Evolutionary conservation across 2,329 filamentous ascomycete species (phyloP), one percentile per base, ranked within the genome.

Genomic region (Penicillium sp.): DNA sequence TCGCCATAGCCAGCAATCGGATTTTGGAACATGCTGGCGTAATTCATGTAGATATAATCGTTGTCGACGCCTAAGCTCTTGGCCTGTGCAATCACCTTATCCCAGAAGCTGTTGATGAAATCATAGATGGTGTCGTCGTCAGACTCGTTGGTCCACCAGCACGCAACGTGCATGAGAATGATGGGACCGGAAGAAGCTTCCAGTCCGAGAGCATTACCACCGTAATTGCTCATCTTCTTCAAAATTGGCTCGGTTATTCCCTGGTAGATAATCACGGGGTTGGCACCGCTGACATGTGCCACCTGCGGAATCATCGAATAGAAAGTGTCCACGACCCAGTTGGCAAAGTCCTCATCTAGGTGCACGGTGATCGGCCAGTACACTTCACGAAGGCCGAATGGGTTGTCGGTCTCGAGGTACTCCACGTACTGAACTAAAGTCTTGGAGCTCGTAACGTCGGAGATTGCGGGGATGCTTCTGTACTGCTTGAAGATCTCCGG

Each of bases 41-140:
- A 78, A 58, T 79, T 79, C 70, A 78, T 74, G 56, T 78, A 79
- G 22, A 76, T 55, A 50, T 67, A 79, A 28, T 64, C 50, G 11
- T 65, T 56, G 28, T 56, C 53, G 5, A 74, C 30, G 0, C 66
- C 67, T 31, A 59, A 55, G 48, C 53, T 50, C 55, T 69, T 58
- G 50, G 68, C 64, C 57, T 64, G 48, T 49, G 63, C 55, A 40
- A 61, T 52, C 46, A 72, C 58, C 33, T 62, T 48, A 13, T 60
- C 48, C 36, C 66, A 57, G 51, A 73, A 62, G 7, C 56, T 57
- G 4, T 64, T 50, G 11, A 65, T 59, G 18, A 60, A 58, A 0
- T 52, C 35, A 9, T 67, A 57, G 42, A 74, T 57, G 1, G 46
- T 45, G 1, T 57, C 47, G 40, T 75, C 72, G 42, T 74, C 69